Evolutionary conservation across 768 basidiomycete genomes (phyloP).

Genomic region (Pleurotus platypus): DNA sequence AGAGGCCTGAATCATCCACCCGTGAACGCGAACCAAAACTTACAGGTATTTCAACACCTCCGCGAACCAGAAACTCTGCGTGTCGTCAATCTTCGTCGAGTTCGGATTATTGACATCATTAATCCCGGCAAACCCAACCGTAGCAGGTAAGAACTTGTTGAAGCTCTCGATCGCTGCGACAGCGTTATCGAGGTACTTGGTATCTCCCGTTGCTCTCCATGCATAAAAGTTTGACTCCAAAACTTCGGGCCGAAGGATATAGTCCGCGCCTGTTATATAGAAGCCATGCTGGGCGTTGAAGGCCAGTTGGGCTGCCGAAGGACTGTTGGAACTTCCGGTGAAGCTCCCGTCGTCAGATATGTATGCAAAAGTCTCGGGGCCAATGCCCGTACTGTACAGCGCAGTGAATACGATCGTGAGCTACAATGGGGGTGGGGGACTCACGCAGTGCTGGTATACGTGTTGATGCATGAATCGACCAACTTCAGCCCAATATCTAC

Average conservation of each 20-base stretch:
- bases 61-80: slow-evolving; percentile 68
- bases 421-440: slow-evolving; percentile 13
- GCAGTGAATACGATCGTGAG: background rate
- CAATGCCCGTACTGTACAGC: slow-evolving; percentile 64
- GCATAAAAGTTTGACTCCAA: slow-evolving; percentile 82
- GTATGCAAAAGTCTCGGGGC: slow-evolving; percentile 68
- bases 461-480: slow-evolving; percentile 78
- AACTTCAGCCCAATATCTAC: slow-evolving; percentile 57
- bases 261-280: slow-evolving; percentile 52
- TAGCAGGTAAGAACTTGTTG: slow-evolving; percentile 44
- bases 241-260: slow-evolving; percentile 73
- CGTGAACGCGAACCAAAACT: slow-evolving; percentile 10
- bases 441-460: slow-evolving; percentile 68
- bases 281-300: slow-evolving; percentile 65
- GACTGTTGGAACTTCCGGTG: slow-evolving; percentile 40
- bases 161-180: slow-evolving; percentile 55
- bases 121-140: slow-evolving; percentile 54
- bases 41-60: slow-evolving; percentile 78
- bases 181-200: slow-evolving; percentile 66
- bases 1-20: background rate
- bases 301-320: slow-evolving; percentile 31
- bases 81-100: slow-evolving; percentile 51
- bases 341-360: slow-evolving; percentile 60
- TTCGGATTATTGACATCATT: slow-evolving; percentile 48
- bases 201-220: slow-evolving; percentile 66